Percentiles rank a stretch among this genome's conserved stretches.
phyloP scores from a whole-genome alignment of 345 rosid genomes.

The Hibiscus mutabilis region DNA sequence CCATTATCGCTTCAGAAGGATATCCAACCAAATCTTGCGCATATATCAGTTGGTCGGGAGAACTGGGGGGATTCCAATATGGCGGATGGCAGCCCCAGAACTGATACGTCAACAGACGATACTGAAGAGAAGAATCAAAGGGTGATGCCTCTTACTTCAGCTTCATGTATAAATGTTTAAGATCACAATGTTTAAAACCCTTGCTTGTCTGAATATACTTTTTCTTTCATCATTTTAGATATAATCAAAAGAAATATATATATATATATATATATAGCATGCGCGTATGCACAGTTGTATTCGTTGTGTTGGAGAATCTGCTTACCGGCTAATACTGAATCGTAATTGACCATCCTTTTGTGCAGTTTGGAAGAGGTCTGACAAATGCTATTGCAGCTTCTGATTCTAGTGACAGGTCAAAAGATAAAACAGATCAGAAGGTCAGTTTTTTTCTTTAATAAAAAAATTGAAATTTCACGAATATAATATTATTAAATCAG shows the following conservation, averaged over 20 bases:
- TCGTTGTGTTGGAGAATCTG: not conserved
- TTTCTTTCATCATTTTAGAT: not conserved
- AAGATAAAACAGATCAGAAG: constrained; percentile 90
- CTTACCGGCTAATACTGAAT: not conserved
- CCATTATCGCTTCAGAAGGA: constrained; percentile 28
- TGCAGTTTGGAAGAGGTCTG: constrained; percentile 69
- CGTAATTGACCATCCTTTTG: not conserved
- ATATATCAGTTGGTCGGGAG: constrained; percentile 43
- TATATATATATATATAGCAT: not conserved
- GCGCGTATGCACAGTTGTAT: not conserved
- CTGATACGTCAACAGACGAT: constrained; percentile 81
- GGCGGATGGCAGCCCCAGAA: constrained; percentile 85
- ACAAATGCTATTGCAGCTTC: constrained; percentile 39
- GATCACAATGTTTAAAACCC: not conserved
- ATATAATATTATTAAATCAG: not conserved
- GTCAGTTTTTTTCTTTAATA: constrained; percentile 21
- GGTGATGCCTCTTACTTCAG: constrained; percentile 39
- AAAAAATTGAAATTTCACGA: not conserved
- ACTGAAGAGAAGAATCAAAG: constrained; percentile 74
- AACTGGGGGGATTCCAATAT: constrained; percentile 58
- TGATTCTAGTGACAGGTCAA: constrained; percentile 88
- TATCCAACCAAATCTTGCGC: constrained; percentile 30
- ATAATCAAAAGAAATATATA: not conserved
- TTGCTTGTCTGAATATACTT: not conserved
- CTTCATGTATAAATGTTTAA: not conserved